These are phyloP conservation scores for Colletotrichum sp. DNA, from an alignment of 2,329 filamentous ascomycete genomes.

Conservation along the genomic window DNA sequence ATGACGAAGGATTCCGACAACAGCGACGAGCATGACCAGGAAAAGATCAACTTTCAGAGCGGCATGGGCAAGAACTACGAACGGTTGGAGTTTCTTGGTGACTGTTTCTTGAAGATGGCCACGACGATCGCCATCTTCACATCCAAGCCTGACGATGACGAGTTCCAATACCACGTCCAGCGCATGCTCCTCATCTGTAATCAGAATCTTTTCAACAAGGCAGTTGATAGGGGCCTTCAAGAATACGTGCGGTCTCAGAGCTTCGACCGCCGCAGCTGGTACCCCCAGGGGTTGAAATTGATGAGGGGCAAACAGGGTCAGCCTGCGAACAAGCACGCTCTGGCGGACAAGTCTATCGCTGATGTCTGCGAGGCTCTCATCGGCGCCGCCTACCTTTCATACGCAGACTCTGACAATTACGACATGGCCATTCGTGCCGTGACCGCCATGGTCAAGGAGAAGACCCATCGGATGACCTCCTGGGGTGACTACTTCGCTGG, in stretches of 20 bases:
- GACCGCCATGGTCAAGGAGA: conserved; percentile 70
- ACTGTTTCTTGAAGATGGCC: conserved; percentile 94
- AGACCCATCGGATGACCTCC: conserved; percentile 69
- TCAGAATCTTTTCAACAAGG: conserved; percentile 82
- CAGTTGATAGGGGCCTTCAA: conserved; percentile 67
- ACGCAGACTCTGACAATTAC: conserved; percentile 45
- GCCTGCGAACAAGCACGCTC: conserved; percentile 61
- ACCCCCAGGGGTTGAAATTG: conserved; percentile 79
- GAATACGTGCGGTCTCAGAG: conserved; percentile 83
- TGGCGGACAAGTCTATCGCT: conserved; percentile 89
- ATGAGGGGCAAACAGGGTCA: conserved; percentile 72
- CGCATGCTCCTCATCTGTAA: conserved; percentile 94
- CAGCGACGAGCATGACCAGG: conserved; percentile 71
- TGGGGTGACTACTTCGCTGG: conserved; percentile 77
- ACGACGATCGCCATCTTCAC: conserved; percentile 89
- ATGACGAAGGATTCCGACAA: conserved; percentile 93
- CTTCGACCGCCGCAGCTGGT: conserved; percentile 87
- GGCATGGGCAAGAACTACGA: conserved; percentile 97
- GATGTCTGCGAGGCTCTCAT: conserved; percentile 96
- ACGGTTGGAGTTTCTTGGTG: conserved; percentile 89
- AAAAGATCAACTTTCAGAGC: conserved; percentile 75
- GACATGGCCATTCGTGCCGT: conserved; percentile 68
- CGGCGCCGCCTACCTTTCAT: conserved; percentile 75
- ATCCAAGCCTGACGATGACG: conserved; percentile 75
- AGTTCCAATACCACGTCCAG: conserved; percentile 87